Base-by-base conservation (phyloP, 257 asterid genomes). In the Solanum commersonii region DNA sequence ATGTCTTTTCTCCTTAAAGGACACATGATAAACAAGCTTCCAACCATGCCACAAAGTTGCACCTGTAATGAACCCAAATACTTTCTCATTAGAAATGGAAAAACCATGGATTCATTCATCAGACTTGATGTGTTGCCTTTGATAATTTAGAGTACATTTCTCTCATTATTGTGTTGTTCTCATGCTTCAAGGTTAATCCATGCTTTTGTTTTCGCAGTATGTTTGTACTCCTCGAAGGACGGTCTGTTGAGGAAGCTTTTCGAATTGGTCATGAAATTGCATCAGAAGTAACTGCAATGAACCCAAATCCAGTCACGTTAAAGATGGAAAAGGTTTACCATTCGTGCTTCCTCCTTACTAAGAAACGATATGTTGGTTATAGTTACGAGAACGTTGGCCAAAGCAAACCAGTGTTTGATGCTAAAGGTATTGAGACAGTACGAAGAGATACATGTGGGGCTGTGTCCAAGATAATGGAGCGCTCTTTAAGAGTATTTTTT, bases 371-470 rank as follows among this genome's bases (percentile, higher is more conserved):
- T 87, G 98, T 96, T 90, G 99, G 99, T 84, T 96, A 96, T 86
- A 96, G 99, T 90, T 96, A 93, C 34, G 98, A 96, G 93, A 95
- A 91, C 89, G 93, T 96, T 74, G 96, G 91, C 72, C 99, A 96
- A 92, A 91, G 87, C 89, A 91, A 90, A 84, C 98, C 99, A 44
- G 91, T 85, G 83, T 96, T 96, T 91, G 98, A 96, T 92, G 99
- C 99, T 74, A 96, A 96, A 93, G 99, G 99, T 59, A 95, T 95
- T 77, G 99, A 96, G 94, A 96, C 98, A 12, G 95, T 96, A 72
- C 94, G 99, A 67, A 94, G 99, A 89, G 99, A 96, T 91, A 94
- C 98, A n/a, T 96, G 99, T 90, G 93, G 73, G 72, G 99, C 97
- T 89, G 99, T 95, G 87, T 92, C 98, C 91, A 95, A 96, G 92